Conservation (phyloP, 2,329 filamentous ascomycete species). For the Apiospora malaysiana region DNA sequence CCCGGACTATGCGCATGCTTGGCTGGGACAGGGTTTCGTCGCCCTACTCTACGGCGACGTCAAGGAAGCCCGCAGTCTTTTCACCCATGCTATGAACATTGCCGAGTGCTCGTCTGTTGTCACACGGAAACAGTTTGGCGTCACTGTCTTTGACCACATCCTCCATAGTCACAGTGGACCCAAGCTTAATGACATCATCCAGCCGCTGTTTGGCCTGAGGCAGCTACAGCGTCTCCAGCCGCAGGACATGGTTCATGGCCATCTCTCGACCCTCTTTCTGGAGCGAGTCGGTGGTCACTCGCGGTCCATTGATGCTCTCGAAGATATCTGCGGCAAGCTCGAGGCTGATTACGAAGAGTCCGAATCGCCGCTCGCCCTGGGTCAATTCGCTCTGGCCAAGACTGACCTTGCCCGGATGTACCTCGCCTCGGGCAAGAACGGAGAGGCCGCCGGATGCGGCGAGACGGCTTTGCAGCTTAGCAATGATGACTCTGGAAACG, state of each 20-base stretch:
- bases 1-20: constrained; percentile 90
- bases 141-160: constrained; percentile 83
- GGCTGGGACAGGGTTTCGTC: constrained; percentile 90
- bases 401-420: constrained; percentile 86
- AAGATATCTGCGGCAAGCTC: constrained; percentile 69
- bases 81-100: constrained; percentile 94
- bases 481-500: constrained; percentile 71
- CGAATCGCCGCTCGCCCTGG: constrained; percentile 76
- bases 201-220: constrained; percentile 86
- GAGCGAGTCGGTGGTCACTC: constrained; percentile 77
- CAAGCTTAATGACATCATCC: constrained; percentile 71
- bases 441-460: constrained; percentile 77
- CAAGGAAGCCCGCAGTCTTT: constrained; percentile 81
- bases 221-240: constrained; percentile 78
- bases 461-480: constrained; percentile 82
- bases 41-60: constrained; percentile 77
- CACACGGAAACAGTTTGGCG: constrained; percentile 78
- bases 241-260: constrained; percentile 72
- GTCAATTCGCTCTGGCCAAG: constrained; percentile 80
- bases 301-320: constrained; percentile 68
- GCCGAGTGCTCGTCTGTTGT: constrained; percentile 76
- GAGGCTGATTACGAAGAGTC: constrained; percentile 86
- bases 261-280: constrained; percentile 80
- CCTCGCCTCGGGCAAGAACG: constrained; percentile 70
- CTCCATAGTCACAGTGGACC: constrained; percentile 59